These are phyloP conservation scores for Ochetophila trinervis DNA, from an alignment of 306 rosid species.

Conservation along the genomic window DNA sequence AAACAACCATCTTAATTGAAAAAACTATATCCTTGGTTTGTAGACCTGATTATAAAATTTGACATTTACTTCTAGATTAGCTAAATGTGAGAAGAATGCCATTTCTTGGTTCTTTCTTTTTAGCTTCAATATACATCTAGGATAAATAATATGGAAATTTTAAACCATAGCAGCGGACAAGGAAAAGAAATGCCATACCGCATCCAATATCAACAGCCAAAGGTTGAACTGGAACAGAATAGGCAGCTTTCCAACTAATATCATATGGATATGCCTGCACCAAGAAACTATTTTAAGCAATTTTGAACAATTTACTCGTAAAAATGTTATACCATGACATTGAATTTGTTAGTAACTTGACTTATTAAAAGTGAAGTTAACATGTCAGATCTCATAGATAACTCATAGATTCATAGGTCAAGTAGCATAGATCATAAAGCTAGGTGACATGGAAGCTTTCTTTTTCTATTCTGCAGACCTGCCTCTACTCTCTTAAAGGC, in stretches of 20 bases:
- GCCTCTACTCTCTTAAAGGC: not conserved
- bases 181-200: slow-evolving; percentile 43
- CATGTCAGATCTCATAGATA: not conserved
- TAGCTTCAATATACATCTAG: not conserved
- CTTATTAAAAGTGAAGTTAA: not conserved
- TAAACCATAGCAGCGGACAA: not conserved
- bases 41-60: not conserved
- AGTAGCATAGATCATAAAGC: no score
- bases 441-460: not conserved
- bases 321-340: slow-evolving; percentile 4
- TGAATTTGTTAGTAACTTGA: slow-evolving; percentile 12
- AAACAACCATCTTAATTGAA: slow-evolving; percentile 1
- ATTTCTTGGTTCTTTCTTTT: not conserved
- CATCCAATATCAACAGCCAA: slow-evolving; percentile 93
- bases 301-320: not conserved
- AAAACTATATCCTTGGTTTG: not conserved
- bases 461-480: not conserved
- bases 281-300: slow-evolving; percentile 30
- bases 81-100: not conserved
- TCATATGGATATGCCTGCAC: slow-evolving; percentile 84
- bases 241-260: slow-evolving; percentile 60
- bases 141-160: not conserved
- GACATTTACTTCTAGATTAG: not conserved
- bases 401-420: no score
- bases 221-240: slow-evolving; percentile 55